These are phyloP conservation scores for Helotiales sp. DNA, from an alignment of 2,329 filamentous ascomycete genomes.

Conservation along the genomic window DNA sequence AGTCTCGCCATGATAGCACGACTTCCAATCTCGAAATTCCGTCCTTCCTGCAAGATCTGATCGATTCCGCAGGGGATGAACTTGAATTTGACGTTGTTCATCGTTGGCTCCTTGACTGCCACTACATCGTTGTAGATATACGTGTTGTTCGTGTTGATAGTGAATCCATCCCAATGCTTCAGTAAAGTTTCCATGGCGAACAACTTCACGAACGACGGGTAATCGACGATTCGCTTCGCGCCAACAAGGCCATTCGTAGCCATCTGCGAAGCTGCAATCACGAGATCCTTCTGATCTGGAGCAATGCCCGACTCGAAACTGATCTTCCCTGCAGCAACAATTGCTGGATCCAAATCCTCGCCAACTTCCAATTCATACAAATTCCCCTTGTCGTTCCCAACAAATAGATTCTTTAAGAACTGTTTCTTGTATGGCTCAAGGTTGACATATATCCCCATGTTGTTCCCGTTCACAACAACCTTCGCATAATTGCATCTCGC, in stretches of 20 bases:
- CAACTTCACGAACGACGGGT: neutral
- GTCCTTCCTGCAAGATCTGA: constrained; percentile 3
- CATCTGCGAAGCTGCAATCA: neutral
- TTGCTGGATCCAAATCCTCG: constrained; percentile 8
- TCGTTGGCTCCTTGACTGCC: constrained; percentile 2
- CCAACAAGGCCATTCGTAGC: neutral
- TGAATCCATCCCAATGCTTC: constrained; percentile 15
- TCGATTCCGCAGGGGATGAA: constrained; percentile 14
- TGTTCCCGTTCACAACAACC: neutral
- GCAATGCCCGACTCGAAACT: constrained; percentile 11
- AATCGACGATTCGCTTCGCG: constrained; percentile 1
- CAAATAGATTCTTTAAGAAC: constrained; percentile 10
- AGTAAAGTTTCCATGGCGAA: constrained; percentile 14
- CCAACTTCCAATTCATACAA: constrained; percentile 9
- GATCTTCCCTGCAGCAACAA: constrained; percentile 8
- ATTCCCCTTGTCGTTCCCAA: constrained; percentile 8
- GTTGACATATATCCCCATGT: constrained; percentile 12
- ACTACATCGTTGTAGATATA: constrained; percentile 15
- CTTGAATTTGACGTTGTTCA: constrained; percentile 9
- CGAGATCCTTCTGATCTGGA: constrained; percentile 11
- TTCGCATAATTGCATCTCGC: constrained; percentile 5
- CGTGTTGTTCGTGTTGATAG: constrained; percentile 17
- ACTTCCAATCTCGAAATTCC: constrained; percentile 7
- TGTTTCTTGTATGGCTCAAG: constrained; percentile 17
- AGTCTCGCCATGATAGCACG: constrained; percentile 12